phyloP scores from a whole-genome alignment of 306 rosid species.

The Pyrus bretschneideri region DNA sequence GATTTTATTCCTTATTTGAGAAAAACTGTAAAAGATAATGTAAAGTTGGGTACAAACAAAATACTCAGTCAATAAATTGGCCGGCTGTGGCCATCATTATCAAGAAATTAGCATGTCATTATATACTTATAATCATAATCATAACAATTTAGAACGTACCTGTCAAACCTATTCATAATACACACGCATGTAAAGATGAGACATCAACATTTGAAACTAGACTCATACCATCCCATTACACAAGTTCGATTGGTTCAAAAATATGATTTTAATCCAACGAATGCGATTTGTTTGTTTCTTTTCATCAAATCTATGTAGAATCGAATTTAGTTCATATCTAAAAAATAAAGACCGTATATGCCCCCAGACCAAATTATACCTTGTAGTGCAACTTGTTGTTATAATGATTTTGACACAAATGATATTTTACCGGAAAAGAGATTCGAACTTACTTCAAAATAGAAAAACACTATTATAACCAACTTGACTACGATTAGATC shows the following conservation, averaged over 20 bases:
- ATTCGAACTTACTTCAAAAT: not conserved
- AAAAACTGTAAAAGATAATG: not conserved
- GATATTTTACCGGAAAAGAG: not conserved
- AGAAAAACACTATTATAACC: not conserved
- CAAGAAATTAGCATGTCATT: not conserved
- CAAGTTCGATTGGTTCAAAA: not conserved
- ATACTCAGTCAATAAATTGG: not conserved
- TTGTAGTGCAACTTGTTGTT: not conserved
- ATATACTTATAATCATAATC: not conserved
- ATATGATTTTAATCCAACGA: not conserved
- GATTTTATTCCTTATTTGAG: not conserved
- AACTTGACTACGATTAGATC: not conserved
- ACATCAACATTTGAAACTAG: not conserved
- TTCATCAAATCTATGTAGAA: too few relatives aligned
- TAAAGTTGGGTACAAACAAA: not conserved
- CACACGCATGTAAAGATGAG: not conserved
- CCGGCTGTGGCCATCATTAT: not conserved
- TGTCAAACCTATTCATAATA: not conserved
- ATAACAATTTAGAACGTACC: not conserved
- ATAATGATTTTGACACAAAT: too few relatives aligned
- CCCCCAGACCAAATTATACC: not conserved
- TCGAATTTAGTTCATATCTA: too few relatives aligned
- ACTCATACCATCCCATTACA: not conserved
- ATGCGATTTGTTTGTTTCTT: not conserved
- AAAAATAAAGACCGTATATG: not conserved